Evolutionary conservation across 192 early-diverging fungal species (phyloP), one percentile per base, ranked within the genome.

Genomic region (Lobosporangium transversale): DNA sequence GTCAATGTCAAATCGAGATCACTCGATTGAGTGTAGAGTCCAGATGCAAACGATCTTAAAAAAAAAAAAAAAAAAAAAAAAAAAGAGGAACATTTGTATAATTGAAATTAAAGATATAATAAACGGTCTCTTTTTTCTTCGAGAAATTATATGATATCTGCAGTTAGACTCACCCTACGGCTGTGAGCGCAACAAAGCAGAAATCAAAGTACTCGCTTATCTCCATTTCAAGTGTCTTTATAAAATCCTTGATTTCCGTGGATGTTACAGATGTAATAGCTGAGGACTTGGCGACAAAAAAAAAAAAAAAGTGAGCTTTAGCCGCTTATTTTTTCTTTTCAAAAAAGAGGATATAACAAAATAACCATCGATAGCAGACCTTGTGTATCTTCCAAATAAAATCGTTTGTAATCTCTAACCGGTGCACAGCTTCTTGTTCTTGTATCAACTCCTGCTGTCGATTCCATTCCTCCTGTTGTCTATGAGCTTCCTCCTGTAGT

Each of bases 371-470:
- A 40, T 40, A 14, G 37, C 21, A 26, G 56, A 76, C 73, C 64
- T 76, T 47, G 37, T 76, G 53, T 65, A 76, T 67, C 27, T 51
- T 66, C 73, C 63, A 67, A 23, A 76, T 67, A 67, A 76, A 76
- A 4, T 62, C 58, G 36, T 76, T 65, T 3, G 54, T 52, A 10
- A 33, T 58, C 44, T 44, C 55, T 11, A 61, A 32, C 21, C 64
- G 20, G 44, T 29, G 26, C 23, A 33, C 31, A 9, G 52, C 23
- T 27, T 76, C 73, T 15, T 60, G 30, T 30, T 76, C 73, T 10
- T 58, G 49, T 27, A 57, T 62, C 31, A 55, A 6, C 17, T 76
- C 73, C 24, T 76, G 73, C 30, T 67, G 59, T 17, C 64, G 50
- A 21, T 43, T 48, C 73, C 73, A 76, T 44, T 67, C 73, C 27